Evolutionary conservation across 768 basidiomycete genomes (phyloP), one percentile per base, ranked within the genome.

Genomic region (Crassisporium funariophilum): DNA sequence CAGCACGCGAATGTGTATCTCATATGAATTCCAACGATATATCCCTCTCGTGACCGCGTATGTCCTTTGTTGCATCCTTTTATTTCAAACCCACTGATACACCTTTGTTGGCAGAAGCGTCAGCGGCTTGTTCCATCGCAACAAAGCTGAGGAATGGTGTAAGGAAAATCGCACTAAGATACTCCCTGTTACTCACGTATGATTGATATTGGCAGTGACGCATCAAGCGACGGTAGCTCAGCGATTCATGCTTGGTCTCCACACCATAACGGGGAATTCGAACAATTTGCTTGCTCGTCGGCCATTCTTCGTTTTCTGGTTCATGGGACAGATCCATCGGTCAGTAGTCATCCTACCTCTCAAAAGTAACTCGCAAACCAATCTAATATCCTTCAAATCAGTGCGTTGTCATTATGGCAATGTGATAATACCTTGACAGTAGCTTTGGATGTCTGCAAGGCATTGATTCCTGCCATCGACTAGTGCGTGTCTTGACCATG

Each of bases 231-330:
- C 64, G 21, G 76, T 88, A 13, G 81, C 81, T 20, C 74, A 79
- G 44, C 77, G 80, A 23, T 73, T 83, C 21, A 80, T 85, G 71
- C 64, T 68, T 22, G 83, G 81, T 7, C 66, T 88, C 35, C 74
- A 78, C 44, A 74, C 76, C 2, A 74, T 87, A 52, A 86, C 86
- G 7, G 84, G 83, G 12, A 71, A 74, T 50, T 59, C 70, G 19
- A 69, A 60, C 31, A 75, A 79, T 49, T 61, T 73, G 23, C 63
- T 88, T 17, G 68, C 79, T 2, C 70, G 76, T 12, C 68, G 85
- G 46, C 86, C 86, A 8, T 84, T 84, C 59, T 84, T 81, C 59
- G 71, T 81, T 17, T 85, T 85, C 61, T 88, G 84, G 85, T 86
- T 88, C 58, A 84, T 86, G 83, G 75, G 76, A 16, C 84, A 87